Evolutionary conservation across 2,329 filamentous ascomycete genomes (phyloP).

Genomic region (Hawksworthiomyces lignivorus): DNA sequence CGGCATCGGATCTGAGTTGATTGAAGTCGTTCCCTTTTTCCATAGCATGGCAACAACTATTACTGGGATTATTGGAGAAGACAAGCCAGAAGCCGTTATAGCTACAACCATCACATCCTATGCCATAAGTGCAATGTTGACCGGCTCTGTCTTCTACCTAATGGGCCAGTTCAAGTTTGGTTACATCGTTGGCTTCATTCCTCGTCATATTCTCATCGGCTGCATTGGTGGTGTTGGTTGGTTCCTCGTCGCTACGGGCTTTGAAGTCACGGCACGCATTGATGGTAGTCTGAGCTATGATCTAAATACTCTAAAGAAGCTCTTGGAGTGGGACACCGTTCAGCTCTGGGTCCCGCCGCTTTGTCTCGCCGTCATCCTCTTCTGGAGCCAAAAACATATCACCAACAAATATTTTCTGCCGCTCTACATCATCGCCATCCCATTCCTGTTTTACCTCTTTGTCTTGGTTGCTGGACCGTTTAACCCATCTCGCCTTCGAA

Average conservation of each 20-base stretch:
- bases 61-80: conserved; percentile 65
- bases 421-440: conserved; percentile 74
- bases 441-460: conserved; percentile 69
- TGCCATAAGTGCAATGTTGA: conserved; percentile 82
- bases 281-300: conserved; percentile 81
- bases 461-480: conserved; percentile 63
- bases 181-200: conserved; percentile 93
- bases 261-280: conserved; percentile 86
- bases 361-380: conserved; percentile 64
- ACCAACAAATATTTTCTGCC: conserved; percentile 81
- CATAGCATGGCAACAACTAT: conserved; percentile 97
- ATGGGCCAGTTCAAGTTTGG: conserved; percentile 85
- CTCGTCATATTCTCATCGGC: conserved; percentile 89
- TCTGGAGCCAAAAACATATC: conserved; percentile 67
- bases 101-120: conserved; percentile 93
- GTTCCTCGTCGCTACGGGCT: conserved; percentile 84
- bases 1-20: conserved; percentile 92
- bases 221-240: conserved; percentile 96
- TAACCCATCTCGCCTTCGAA: conserved; percentile 58
- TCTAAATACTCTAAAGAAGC: conserved; percentile 63
- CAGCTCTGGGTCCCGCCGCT: conserved; percentile 79
- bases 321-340: conserved; percentile 67
- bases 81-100: conserved; percentile 77
- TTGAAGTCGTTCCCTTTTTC: conserved; percentile 97
- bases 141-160: conserved; percentile 81